These are phyloP conservation scores for Pilatotrama ljubarskyi DNA, from an alignment of 768 basidiomycete genomes.

Conservation along the genomic window DNA sequence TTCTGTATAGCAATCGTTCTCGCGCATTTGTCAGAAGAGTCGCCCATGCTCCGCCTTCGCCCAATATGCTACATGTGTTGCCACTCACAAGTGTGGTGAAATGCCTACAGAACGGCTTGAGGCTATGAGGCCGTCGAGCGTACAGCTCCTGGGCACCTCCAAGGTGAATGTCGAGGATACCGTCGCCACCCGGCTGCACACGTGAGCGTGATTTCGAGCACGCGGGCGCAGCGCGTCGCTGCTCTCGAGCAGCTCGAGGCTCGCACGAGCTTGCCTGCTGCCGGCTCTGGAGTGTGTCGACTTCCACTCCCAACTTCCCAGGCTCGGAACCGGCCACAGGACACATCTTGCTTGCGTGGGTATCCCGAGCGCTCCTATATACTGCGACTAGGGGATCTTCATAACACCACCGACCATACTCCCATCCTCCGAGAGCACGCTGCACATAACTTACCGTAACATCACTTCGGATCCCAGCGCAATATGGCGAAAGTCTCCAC, in stretches of 20 bases:
- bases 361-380: neutral
- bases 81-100: too few species aligned
- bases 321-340: neutral
- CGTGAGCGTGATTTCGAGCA: constrained; percentile 19
- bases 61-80: neutral
- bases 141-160: too few species aligned
- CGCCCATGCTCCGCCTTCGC: neutral
- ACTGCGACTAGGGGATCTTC: neutral
- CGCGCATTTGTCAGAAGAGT: constrained; percentile 2
- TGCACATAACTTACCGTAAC: too few species aligned
- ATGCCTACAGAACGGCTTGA: too few species aligned
- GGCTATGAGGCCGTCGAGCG: too few species aligned
- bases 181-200: neutral
- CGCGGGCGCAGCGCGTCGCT: constrained; percentile 3
- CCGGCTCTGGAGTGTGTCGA: neutral
- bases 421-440: neutral
- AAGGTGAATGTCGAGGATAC: too few species aligned
- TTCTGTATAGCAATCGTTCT: constrained; percentile 17
- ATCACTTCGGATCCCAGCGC: too few species aligned
- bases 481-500: constrained; percentile 22
- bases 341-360: constrained; percentile 14
- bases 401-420: neutral
- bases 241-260: neutral
- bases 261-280: neutral
- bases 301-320: constrained; percentile 5